Evolutionary conservation across 345 rosid genomes (phyloP).

Genomic region (Citrus sp.): DNA sequence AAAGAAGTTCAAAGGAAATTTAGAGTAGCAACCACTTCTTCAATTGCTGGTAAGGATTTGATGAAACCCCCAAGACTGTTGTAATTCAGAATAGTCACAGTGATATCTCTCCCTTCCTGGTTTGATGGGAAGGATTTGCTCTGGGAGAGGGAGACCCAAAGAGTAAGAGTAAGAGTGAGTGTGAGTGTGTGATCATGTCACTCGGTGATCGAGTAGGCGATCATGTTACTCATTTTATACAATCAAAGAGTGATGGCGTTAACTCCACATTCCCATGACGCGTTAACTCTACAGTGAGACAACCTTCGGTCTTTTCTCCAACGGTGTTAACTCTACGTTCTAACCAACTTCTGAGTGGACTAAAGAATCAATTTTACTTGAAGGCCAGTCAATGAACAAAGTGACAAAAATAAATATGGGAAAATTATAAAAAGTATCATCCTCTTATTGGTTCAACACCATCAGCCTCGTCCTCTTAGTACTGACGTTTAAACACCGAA

Average conservation of each 20-base stretch:
- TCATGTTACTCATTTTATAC: background rate
- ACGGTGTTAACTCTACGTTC: too few relatives aligned
- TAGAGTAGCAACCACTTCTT: background rate
- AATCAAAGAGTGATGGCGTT: background rate
- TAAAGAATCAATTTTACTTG: background rate
- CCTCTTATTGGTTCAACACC: too few relatives aligned
- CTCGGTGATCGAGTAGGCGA: background rate
- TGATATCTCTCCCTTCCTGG: background rate
- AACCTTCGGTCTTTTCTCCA: background rate
- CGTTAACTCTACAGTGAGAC: background rate
- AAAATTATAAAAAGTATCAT: too few relatives aligned
- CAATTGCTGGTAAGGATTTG: slow-evolving; percentile 17
- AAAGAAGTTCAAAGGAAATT: background rate
- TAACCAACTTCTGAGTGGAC: background rate
- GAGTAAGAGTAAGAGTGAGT: background rate
- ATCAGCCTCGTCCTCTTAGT: too few relatives aligned
- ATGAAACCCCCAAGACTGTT: background rate
- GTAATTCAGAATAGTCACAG: background rate
- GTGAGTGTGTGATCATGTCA: background rate
- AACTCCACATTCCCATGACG: background rate
- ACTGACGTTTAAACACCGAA: too few relatives aligned
- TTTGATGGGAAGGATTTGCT: background rate
- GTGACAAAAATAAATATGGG: background rate
- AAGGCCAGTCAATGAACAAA: background rate
- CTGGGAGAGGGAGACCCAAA: too few relatives aligned